Conservation (phyloP, 2,329 filamentous ascomycete genomes). For the Beauveria varroae region DNA sequence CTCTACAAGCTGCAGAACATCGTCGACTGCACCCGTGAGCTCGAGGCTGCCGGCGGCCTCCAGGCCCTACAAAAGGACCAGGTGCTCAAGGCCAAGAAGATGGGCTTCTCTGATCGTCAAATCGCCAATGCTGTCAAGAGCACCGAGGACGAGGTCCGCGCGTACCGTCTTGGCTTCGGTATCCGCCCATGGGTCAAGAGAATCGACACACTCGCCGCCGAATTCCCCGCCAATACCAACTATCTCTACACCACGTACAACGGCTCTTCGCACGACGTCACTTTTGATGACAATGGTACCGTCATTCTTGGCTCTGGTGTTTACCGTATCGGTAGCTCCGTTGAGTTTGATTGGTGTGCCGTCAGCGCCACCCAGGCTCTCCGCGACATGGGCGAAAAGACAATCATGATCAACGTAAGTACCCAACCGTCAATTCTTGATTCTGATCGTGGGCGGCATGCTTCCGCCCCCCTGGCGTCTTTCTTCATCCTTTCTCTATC, state of each 20-base stretch:
- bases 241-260: constrained; percentile 99
- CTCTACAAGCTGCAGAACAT: constrained; percentile 97
- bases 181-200: constrained; percentile 96
- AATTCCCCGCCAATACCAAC: constrained; percentile 92
- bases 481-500: background rate
- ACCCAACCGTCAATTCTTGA: background rate
- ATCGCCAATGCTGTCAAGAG: constrained; percentile 80
- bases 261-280: constrained; percentile 85
- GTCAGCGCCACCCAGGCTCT: constrained; percentile 83
- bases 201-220: constrained; percentile 94
- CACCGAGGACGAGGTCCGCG: constrained; percentile 84
- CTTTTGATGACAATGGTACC: constrained; percentile 85
- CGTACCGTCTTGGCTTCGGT: constrained; percentile 74
- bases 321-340: constrained; percentile 94
- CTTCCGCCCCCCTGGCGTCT: too few species aligned
- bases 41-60: constrained; percentile 76
- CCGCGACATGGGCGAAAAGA: constrained; percentile 86
- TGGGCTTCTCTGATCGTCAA: constrained; percentile 95
- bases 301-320: constrained; percentile 90
- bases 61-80: constrained; percentile 82
- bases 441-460: too few species aligned
- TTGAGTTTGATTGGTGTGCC: constrained; percentile 98
- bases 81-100: constrained; percentile 87
- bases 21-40: constrained; percentile 79
- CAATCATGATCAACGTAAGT: constrained; percentile 86